These are phyloP conservation scores for Ustilago curta DNA, from an alignment of 1,284 basidiomycete genomes.

Conservation along the genomic window DNA sequence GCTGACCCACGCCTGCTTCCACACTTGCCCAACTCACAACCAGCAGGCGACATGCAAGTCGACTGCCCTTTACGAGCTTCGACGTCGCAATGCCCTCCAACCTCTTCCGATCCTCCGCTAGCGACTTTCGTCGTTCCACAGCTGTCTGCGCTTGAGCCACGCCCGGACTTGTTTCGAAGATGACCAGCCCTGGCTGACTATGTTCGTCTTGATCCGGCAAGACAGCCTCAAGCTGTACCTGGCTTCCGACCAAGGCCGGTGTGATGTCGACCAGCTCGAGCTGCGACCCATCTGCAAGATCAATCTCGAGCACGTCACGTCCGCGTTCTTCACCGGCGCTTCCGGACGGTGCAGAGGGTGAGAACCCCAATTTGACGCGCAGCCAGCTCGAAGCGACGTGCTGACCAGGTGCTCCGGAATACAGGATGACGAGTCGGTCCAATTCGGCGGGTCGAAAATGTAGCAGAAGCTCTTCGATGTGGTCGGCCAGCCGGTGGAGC, in stretches of 20 bases:
- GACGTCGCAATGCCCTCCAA: slow-evolving; percentile 23
- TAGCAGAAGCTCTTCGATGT: slow-evolving; percentile 38
- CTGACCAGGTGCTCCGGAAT: slow-evolving; percentile 28
- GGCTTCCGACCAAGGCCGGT: neutral
- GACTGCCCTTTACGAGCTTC: slow-evolving; percentile 15
- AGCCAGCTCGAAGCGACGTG: slow-evolving; percentile 51
- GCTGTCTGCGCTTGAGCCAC: slow-evolving; percentile 15
- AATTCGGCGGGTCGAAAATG: slow-evolving; percentile 35
- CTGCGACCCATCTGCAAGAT: slow-evolving; percentile 39
- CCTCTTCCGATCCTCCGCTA: slow-evolving; percentile 23
- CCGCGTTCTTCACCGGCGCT: slow-evolving; percentile 1
- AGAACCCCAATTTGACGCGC: slow-evolving; percentile 46
- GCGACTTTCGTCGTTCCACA: slow-evolving; percentile 5
- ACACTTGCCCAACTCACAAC: slow-evolving; percentile 30
- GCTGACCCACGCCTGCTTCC: neutral
- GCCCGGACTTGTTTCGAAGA: slow-evolving; percentile 42
- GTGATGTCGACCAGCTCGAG: slow-evolving; percentile 36
- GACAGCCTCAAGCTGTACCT: slow-evolving; percentile 9
- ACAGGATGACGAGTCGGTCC: slow-evolving; percentile 28
- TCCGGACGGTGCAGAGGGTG: slow-evolving; percentile 6
- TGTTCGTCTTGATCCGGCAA: slow-evolving; percentile 15
- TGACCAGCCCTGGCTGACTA: slow-evolving; percentile 36
- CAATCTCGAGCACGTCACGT: slow-evolving; percentile 28
- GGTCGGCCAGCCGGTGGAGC: slow-evolving; percentile 33
- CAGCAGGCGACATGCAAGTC: slow-evolving; percentile 31